Percentiles rank a stretch among this genome's conserved stretches.
phyloP scores from a whole-genome alignment of 768 basidiomycete species.

The Rhizopogon sp. region DNA sequence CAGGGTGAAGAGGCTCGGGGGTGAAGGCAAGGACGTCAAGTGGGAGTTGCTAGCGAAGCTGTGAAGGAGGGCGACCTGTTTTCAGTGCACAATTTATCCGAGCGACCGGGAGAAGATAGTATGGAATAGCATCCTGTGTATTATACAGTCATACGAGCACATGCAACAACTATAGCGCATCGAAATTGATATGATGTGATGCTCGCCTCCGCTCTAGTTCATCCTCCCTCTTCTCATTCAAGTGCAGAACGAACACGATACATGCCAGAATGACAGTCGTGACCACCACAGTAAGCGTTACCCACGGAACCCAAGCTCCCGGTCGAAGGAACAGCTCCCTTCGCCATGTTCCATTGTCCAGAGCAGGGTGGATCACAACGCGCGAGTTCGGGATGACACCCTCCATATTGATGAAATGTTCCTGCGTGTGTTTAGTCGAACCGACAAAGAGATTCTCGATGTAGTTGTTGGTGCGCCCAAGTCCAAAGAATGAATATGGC shows the following conservation, averaged over 20 bases:
- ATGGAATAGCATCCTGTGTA: conserved; percentile 1
- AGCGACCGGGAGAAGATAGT: neutral
- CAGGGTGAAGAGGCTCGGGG: conserved; percentile 43
- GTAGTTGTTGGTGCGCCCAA: conserved; percentile 98
- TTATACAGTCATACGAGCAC: conserved; percentile 4
- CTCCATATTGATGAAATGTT: conserved; percentile 90
- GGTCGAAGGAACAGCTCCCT: conserved; percentile 88
- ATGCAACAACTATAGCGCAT: conserved; percentile 60
- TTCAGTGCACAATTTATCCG: neutral
- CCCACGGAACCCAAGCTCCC: conserved; percentile 97
- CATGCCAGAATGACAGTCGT: conserved; percentile 69
- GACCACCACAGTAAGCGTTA: conserved; percentile 80
- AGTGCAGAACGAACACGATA: conserved; percentile 82
- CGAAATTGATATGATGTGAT: conserved; percentile 97
- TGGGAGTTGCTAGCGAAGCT: conserved; percentile 36
- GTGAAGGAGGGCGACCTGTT: conserved; percentile 1
- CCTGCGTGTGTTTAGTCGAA: conserved; percentile 64
- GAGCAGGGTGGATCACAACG: conserved; percentile 85
- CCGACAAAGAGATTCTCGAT: conserved; percentile 98
- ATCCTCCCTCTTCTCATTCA: conserved; percentile 96
- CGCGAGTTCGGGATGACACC: conserved; percentile 97
- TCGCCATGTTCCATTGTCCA: conserved; percentile 61
- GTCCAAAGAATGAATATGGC: conserved; percentile 94
- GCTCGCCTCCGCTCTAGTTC: conserved; percentile 83
- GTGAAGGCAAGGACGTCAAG: conserved; percentile 43